Percentiles rank a stretch among this genome's conserved stretches.
phyloP scores from a whole-genome alignment of 2,329 filamentous ascomycete species.

The Fusarium fujikuroi region DNA sequence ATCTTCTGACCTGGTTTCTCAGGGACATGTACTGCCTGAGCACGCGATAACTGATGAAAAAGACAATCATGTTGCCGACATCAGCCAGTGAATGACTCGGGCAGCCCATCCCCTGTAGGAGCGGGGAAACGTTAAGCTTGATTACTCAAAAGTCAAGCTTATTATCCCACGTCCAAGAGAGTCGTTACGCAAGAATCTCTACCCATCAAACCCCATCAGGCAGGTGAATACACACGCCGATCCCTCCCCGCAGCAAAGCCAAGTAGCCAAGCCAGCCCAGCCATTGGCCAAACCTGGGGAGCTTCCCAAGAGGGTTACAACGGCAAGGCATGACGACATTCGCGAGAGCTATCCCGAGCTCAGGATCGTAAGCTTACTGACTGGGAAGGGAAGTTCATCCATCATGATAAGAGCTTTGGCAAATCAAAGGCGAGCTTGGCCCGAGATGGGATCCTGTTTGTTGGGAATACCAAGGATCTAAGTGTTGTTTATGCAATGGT shows the following conservation, averaged over 20 bases:
- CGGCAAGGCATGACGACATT: constrained; percentile 36
- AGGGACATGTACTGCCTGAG: not conserved
- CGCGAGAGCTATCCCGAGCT: constrained; percentile 22
- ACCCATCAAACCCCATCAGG: constrained; percentile 22
- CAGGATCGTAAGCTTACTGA: constrained; percentile 30
- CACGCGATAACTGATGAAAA: not conserved
- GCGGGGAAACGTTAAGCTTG: constrained; percentile 15
- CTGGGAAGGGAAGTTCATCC: constrained; percentile 25
- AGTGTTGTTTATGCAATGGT: constrained; percentile 7
- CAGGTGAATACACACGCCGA: constrained; percentile 19
- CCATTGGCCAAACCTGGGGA: not conserved
- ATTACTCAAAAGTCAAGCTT: constrained; percentile 9
- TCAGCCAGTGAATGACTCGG: not conserved
- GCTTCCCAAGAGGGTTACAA: constrained; percentile 35
- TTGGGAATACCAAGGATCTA: constrained; percentile 12
- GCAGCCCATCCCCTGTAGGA: not conserved
- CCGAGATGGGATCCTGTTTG: constrained; percentile 10
- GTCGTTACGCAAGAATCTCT: constrained; percentile 24
- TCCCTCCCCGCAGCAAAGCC: constrained; percentile 24
- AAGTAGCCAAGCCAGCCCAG: constrained; percentile 19
- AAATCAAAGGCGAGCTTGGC: constrained; percentile 20
- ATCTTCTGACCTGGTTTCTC: not conserved
- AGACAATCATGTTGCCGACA: not conserved
- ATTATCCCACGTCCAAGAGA: constrained; percentile 8
- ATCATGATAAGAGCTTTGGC: constrained; percentile 10